Base-by-base conservation (phyloP, 768 basidiomycete genomes). In the Phylloporus scabripes region DNA sequence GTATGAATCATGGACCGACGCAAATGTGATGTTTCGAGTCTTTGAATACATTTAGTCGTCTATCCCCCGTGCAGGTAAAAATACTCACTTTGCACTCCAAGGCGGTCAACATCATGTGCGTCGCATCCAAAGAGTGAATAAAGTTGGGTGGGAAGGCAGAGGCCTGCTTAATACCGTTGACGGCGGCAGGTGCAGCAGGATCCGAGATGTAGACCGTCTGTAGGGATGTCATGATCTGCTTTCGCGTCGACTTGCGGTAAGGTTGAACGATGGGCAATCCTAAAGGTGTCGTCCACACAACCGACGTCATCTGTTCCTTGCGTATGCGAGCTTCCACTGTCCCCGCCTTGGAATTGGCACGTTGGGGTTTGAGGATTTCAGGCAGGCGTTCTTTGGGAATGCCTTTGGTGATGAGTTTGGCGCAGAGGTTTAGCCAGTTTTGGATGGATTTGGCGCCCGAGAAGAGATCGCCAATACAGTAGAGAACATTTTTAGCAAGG, bases 81-180 rank as follows among this genome's bases (percentile, higher is more conserved):
- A 12, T 44, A 69, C 84, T 46, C 67, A 90, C 92, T 54, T 78
- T 72, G 66, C 93, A 96, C 56, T 92, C 86, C 41, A 95, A 75
- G 9, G 95, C 93, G 2, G 94, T 96, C 58, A 97, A 70, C 81
- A 97, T 85, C 93, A 99, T 98, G 70, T 99, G 96, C 1, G 95
- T 95, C 2, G 96, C 96, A 65, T 99, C 96, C 24, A 99, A 76
- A 61, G 88, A 91, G 65, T 99, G 96, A 45, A 99, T 92, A 61
- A 95, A 98, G 72, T 99, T 99, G 42, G 96, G 96, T 5, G 96
- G 95, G 82, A 99, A 98, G 1, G 96, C 96, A 14, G 92, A 82
- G 0, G 92, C 89, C 66, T 99, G 95, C 67, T 96, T 96, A 50
- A 73, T 54, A 1, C 87, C 66, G 57, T 91, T 89, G 39, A 97